These are phyloP conservation scores for Bonia amplexicaulis DNA, from an alignment of 176 grass and related monocot species.

Conservation along the genomic window DNA sequence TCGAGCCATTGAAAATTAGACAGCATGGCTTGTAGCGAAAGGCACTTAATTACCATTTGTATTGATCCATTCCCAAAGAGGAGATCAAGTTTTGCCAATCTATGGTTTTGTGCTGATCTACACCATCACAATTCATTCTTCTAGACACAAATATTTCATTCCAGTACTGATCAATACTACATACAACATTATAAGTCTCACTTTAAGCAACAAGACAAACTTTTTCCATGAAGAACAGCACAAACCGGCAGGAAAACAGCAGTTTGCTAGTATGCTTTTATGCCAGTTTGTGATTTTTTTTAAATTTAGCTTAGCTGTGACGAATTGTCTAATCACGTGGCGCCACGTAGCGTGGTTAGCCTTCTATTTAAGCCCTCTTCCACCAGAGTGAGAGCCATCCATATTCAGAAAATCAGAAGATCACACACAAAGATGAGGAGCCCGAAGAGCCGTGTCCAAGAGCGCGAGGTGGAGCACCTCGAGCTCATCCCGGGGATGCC, in stretches of 20 bases:
- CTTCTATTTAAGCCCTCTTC: constrained; percentile 19
- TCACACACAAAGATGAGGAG: constrained; percentile 10
- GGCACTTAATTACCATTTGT: not conserved
- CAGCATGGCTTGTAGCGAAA: not conserved
- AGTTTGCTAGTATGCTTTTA: not conserved
- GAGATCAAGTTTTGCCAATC: not conserved
- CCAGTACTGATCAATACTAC: not conserved
- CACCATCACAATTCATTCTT: not conserved
- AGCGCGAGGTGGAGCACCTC: not conserved
- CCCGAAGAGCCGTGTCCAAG: not conserved
- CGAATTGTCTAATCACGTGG: not conserved
- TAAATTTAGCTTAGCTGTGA: not conserved
- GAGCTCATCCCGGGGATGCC: constrained; percentile 84
- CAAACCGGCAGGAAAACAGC: constrained; percentile 4
- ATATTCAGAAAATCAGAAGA: not conserved
- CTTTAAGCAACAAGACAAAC: not conserved
- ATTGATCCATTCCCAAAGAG: not conserved
- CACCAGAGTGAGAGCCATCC: not conserved
- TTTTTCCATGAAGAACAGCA: not conserved
- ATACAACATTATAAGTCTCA: not conserved
- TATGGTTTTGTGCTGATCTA: not conserved
- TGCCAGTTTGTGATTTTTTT: not conserved
- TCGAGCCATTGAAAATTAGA: not conserved
- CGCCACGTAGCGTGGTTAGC: not conserved
- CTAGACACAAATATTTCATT: not conserved